Evolutionary conservation across 1,284 basidiomycete genomes (phyloP), one percentile per base, ranked within the genome.

Genomic region (Irpex lacteus): DNA sequence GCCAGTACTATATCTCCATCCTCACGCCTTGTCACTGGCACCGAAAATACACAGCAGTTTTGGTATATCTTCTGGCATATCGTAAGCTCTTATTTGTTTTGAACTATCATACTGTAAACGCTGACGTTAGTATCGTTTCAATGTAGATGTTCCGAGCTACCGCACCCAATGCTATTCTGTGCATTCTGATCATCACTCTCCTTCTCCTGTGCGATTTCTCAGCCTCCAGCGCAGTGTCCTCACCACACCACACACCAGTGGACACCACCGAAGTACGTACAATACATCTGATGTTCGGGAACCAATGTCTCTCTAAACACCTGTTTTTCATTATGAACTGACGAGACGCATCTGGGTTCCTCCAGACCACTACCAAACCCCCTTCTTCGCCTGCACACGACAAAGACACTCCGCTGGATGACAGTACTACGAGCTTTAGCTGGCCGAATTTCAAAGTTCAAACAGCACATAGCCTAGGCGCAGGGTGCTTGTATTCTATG

Each of bases 401-500:
- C 54, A 21, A 56, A 26, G 21, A 36, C 54, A 56, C 54, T 18
- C 11, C 19, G 54, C 34, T 56, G 34, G 13, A 56, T 36, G 54
- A 56, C 11, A 26, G 26, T 26, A 26, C 26, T 26, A 36, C 21
- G 13, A 21, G 7, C 26, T 26, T 36, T 15, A 32, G n/a, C 32
- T 56, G 54, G 54, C 34, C 54, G 13, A 56, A 56, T 21, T 36
- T 56, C 54, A 56, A 56, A 36, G 34, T 56, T 26, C 54, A 9
- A 9, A 15, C 19, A 34, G 34, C 54, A 56, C 54, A 56, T 36
- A 56, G 54, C 32, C 9, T 56, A 15, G 54, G 54, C 13, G 54
- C 54, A 36, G 54, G 54, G 8, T 56, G 54, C 8, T 36, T 56
- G 54, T 56, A 56, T 56, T 56, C 54, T 13, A 13, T 56, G 54